Base-by-base conservation (phyloP, 1,284 basidiomycete genomes). In the Singerocomus rubriflavus region DNA sequence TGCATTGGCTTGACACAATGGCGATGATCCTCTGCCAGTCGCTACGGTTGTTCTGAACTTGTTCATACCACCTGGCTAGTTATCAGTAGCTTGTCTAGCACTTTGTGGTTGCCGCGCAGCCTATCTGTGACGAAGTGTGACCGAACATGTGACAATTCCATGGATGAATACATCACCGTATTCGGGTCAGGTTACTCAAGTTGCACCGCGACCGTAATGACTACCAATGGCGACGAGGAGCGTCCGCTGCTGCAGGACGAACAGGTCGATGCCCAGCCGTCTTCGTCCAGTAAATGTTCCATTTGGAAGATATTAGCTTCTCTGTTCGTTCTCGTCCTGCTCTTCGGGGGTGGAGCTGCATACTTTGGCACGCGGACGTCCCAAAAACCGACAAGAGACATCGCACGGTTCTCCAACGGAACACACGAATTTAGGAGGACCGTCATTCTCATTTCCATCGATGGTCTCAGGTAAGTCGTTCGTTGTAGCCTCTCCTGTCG, bases 371-470 rank as follows among this genome's bases (percentile, higher is more conserved):
- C 31, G 2, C 32, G 17, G n/a, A 13, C 55, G 11, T 26, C 42
- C 21, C 44, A 47, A 6, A 50, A 42, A 6, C 53, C 50, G 13
- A 43, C 44, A 3, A 50, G 50, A 17, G 34, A 48, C 16, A 11
- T 48, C 1, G 14, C 29, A 9, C 45, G 51, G 26, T 50, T 67
- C 48, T 83, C 80, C 11, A 88, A 93, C 61, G 87, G 88, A 45
- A 93, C 88, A 1, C 84, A 90, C 58, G 74, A 81, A 31, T 91
- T 87, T 71, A 84, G 78, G 71, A 77, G 82, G 57, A 94, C 90
- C 0, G 88, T 93, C 13, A 65, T 95, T 21, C 78, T 95, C 44
- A 82, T 95, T 21, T 93, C 91, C 30, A 89, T 95, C 37, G 92
- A 95, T 64, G 92, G 92, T 0, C 71, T 93, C 37, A 78, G 89